phyloP scores from a whole-genome alignment of 2,329 filamentous ascomycete species.

The Botryotinia globosa region DNA sequence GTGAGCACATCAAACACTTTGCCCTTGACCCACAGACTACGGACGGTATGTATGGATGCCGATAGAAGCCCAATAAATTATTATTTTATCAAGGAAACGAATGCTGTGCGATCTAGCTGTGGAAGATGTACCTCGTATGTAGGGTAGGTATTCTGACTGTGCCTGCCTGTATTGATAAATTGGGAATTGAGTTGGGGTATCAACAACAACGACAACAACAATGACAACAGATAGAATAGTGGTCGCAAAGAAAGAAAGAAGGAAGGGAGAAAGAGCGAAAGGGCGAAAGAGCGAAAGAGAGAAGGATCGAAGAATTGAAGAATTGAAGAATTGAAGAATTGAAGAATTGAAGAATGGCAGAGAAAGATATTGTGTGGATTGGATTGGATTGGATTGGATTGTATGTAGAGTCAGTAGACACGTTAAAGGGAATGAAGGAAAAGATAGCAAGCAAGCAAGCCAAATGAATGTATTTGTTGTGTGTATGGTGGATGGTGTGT shows the following conservation, averaged over 20 bases:
- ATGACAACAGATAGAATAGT: neutral
- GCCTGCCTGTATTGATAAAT: neutral
- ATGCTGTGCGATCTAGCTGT: conserved; percentile 6
- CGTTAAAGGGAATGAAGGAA: neutral
- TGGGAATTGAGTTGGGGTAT: neutral
- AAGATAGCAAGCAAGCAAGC: neutral
- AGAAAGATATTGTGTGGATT: neutral
- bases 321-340: neutral
- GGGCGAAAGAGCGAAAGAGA: neutral
- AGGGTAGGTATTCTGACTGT: neutral
- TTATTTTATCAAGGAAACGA: neutral
- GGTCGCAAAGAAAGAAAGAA: neutral
- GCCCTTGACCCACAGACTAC: conserved; percentile 16
- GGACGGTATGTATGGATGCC: conserved; percentile 1
- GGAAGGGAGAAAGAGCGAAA: neutral
- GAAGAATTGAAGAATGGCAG: neutral
- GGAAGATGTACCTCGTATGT: neutral
- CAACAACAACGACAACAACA: neutral
- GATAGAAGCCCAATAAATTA: conserved; percentile 4
- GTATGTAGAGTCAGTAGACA: neutral
- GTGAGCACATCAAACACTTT: conserved; percentile 10
- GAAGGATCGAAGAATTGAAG: neutral
- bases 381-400: no score
- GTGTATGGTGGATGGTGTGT: neutral
- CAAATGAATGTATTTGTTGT: neutral